These are phyloP conservation scores for Cercophora samala DNA, from an alignment of 495 filamentous ascomycete species.

Conservation along the genomic window DNA sequence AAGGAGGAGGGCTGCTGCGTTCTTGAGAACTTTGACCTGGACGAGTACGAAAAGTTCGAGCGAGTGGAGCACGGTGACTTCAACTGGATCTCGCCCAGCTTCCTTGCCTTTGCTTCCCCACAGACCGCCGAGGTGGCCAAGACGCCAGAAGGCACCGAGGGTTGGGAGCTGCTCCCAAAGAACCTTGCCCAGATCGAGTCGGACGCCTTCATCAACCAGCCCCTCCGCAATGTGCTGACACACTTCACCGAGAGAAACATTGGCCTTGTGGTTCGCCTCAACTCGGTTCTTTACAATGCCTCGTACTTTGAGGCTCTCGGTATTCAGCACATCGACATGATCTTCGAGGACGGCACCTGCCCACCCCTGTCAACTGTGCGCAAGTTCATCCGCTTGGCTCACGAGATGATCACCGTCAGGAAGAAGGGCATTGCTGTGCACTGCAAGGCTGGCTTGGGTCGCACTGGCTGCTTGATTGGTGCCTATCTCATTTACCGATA, in stretches of 20 bases:
- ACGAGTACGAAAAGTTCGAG: slow-evolving; percentile 96
- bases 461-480: slow-evolving; percentile 91
- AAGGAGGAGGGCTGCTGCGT: slow-evolving; percentile 90
- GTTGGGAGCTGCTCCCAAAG: slow-evolving; percentile 67
- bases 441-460: slow-evolving; percentile 96
- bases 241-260: slow-evolving; percentile 86
- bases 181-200: slow-evolving; percentile 62
- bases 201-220: slow-evolving; percentile 61
- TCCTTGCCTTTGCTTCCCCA: slow-evolving; percentile 94
- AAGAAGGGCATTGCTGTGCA: slow-evolving; percentile 92
- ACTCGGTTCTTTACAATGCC: slow-evolving; percentile 91
- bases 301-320: slow-evolving; percentile 93
- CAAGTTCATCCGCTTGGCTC: slow-evolving; percentile 90
- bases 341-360: slow-evolving; percentile 98
- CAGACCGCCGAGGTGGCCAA: slow-evolving; percentile 72
- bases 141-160: slow-evolving; percentile 65
- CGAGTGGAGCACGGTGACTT: slow-evolving; percentile 98
- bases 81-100: slow-evolving; percentile 96
- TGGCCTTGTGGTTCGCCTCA: slow-evolving; percentile 89
- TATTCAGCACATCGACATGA: slow-evolving; percentile 96
- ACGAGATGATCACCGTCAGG: slow-evolving; percentile 85
- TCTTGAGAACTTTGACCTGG: slow-evolving; percentile 83
- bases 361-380: slow-evolving; percentile 79
- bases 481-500: slow-evolving; percentile 96
- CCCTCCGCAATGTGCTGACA: slow-evolving; percentile 91